phyloP scores from a whole-genome alignment of 305 asterid genomes.

The Fraxinus sp. region DNA sequence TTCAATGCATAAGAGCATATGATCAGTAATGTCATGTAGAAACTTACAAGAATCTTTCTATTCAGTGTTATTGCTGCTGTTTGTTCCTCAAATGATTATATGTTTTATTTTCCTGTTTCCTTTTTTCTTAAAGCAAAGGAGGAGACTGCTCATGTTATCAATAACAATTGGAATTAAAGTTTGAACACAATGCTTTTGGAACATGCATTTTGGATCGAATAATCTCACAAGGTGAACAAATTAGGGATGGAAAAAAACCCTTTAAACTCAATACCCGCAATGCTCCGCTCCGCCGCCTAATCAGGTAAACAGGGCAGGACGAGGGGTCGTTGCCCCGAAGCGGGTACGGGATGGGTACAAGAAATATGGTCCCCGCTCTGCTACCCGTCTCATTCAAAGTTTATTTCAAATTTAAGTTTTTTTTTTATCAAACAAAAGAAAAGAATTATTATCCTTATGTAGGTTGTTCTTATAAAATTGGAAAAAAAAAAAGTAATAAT shows the following conservation, averaged over 20 bases:
- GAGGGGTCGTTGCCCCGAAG: too few relatives aligned
- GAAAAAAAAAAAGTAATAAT: too few relatives aligned
- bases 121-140: not conserved
- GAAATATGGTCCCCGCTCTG: too few relatives aligned
- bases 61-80: not conserved
- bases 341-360: rapidly evolving
- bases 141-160: not conserved
- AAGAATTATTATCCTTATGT: too few relatives aligned
- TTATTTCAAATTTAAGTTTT: too few relatives aligned
- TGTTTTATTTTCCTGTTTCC: not conserved
- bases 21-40: not conserved
- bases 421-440: too few relatives aligned
- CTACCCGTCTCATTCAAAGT: too few relatives aligned
- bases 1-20: not conserved
- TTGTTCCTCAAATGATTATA: not conserved
- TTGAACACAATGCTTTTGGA: not conserved
- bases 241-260: too few relatives aligned
- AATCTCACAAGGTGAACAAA: not conserved
- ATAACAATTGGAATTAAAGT: not conserved
- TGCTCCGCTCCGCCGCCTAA: too few relatives aligned
- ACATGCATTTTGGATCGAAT: not conserved
- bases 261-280: too few relatives aligned
- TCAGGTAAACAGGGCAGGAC: too few relatives aligned
- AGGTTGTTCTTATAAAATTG: too few relatives aligned
- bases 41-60: not conserved